Evolutionary conservation across 495 filamentous ascomycete species (phyloP), one percentile per base, ranked within the genome.

Genomic region (Elaphomyces granulatus): DNA sequence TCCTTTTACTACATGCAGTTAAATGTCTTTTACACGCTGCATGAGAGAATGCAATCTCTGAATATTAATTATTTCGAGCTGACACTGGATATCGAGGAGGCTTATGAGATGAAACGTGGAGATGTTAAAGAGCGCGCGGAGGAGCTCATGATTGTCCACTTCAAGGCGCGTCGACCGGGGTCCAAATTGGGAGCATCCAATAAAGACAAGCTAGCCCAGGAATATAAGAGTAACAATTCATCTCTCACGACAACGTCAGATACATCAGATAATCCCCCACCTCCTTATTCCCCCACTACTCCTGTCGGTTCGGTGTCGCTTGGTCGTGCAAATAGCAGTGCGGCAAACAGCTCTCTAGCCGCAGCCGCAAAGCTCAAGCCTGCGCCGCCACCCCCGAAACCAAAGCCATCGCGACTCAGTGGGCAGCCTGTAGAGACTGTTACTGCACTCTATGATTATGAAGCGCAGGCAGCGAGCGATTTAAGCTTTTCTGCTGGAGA

Each of bases 1-100:
- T 93, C 86, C 21, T 99, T 96, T 67, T 99, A 99, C 63, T 99
- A 99, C 68, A 96, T 99, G 92, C 90, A 99, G 58, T 74, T 99
- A 40, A 99, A 99, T 58, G 87, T 99, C 45, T 99, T 96, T 62
- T 99, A 99, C 60, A 96, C 92, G 1, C 68, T 99, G 23, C 90
- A 99, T 59, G 90, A 99, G 60, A 81, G 75, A 59, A 96, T 96
- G 92, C 90, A 95, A 59, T 77, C 69, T 41, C 83, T 92, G 52
- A 83, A 95, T 55, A 96, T 99, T 50, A 84, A 81, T 42, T 99
- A 99, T 63, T 99, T 99, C 57, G 80, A 99, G 54, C 72, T 99
- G 23, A 80, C 80, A 8, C 68, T 81, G 20, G 87, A 90, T 55
- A 74, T 99, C 9, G 86, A 93, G 52, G 87, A 84, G 44, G 86